A percentile compares a stretch with the other conserved stretches of the same genome.
phyloP scores from a whole-genome alignment of 2,329 filamentous ascomycete species.

The Sporothrix schenckii region DNA sequence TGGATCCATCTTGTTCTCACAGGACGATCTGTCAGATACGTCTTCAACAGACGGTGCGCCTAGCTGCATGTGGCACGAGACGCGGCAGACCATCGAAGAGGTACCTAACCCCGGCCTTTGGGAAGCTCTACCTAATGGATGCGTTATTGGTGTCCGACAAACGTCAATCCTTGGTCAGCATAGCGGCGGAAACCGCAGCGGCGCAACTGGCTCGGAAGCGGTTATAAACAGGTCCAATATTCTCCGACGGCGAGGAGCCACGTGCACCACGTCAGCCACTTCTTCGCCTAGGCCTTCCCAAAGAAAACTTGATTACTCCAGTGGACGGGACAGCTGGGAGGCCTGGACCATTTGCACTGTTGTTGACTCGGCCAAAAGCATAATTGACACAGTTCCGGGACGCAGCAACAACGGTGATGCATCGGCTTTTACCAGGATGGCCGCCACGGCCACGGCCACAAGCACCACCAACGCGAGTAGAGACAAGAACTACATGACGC shows the following conservation, averaged over 20 bases:
- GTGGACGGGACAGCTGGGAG: conserved; percentile 52
- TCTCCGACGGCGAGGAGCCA: conserved; percentile 23
- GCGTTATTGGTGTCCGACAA: conserved; percentile 64
- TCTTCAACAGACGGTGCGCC: conserved; percentile 43
- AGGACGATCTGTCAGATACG: conserved; percentile 46
- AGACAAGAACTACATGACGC: conserved; percentile 40
- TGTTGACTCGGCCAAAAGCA: conserved; percentile 47
- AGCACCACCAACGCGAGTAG: background rate
- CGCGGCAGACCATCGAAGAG: conserved; percentile 55
- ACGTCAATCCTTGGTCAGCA: conserved; percentile 28
- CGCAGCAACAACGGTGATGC: conserved; percentile 42
- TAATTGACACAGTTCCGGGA: conserved; percentile 41
- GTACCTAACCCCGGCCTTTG: conserved; percentile 67
- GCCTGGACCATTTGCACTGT: conserved; percentile 57
- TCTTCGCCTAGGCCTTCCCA: background rate
- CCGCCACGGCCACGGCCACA: background rate
- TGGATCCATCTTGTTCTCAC: conserved; percentile 62
- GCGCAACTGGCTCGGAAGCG: background rate
- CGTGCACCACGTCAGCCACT: background rate
- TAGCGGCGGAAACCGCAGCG: background rate
- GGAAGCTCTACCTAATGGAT: conserved; percentile 63
- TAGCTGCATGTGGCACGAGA: conserved; percentile 56
- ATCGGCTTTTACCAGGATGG: background rate
- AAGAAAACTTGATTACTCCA: background rate
- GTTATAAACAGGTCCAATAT: conserved; percentile 34